Conservation (phyloP, 148 eudicot species). For the Silene latifolia region DNA sequence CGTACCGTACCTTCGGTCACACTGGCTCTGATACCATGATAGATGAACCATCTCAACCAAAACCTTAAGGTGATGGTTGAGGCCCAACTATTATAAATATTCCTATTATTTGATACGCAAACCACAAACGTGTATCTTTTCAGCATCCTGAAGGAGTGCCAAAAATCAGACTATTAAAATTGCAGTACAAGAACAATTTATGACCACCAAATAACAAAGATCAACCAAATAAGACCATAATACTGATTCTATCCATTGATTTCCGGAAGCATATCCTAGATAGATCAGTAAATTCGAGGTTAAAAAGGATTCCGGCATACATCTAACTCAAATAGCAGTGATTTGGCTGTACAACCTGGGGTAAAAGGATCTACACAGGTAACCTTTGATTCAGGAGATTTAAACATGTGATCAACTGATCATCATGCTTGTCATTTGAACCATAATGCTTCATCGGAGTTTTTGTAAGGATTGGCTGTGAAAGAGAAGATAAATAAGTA, state of each 20-base stretch:
- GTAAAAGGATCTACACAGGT: slow-evolving; percentile 8
- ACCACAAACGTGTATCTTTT: no score
- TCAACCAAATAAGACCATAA: not conserved
- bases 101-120: no score
- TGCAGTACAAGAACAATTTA: no score
- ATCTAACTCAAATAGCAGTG: slow-evolving; percentile 4
- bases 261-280: not conserved
- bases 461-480: slow-evolving; percentile 8
- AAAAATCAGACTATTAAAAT: no score
- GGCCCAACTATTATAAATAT: no score
- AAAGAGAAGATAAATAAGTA: not conserved
- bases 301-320: not conserved
- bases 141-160: no score
- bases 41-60: no score
- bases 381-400: slow-evolving; percentile 16
- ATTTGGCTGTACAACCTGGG: not conserved
- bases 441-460: slow-evolving; percentile 13
- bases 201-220: no score
- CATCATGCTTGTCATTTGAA: slow-evolving; percentile 11
- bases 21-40: no score
- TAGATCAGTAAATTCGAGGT: not conserved
- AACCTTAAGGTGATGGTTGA: no score
- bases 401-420: slow-evolving; percentile 6
- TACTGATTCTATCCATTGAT: not conserved
- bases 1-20: no score